phyloP scores from a whole-genome alignment of 257 asterid genomes.

The Haberlea rhodopensis region DNA sequence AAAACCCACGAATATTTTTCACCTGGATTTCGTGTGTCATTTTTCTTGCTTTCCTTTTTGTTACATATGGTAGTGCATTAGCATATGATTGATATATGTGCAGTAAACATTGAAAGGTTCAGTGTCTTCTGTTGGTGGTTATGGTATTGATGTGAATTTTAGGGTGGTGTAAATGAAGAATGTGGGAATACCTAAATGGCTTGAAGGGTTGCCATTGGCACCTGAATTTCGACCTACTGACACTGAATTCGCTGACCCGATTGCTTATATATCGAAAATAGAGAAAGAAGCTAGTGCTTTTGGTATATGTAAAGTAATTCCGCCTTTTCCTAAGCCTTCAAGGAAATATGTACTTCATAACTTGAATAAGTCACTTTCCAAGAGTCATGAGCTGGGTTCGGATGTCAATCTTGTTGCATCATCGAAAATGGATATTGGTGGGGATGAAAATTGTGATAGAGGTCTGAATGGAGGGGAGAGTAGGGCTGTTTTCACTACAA shows the following conservation, averaged over 20 bases:
- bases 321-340: constrained; percentile 90
- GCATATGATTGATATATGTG: constrained; percentile 22
- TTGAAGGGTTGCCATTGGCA: constrained; percentile 80
- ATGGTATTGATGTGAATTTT: constrained; percentile 34
- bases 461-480: constrained; percentile 32
- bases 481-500: constrained; percentile 82
- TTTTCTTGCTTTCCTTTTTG: constrained; percentile 17
- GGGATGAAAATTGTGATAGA: constrained; percentile 34
- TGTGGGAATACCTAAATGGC: constrained; percentile 84
- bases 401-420: constrained; percentile 40
- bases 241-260: constrained; percentile 96
- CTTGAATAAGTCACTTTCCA: constrained; percentile 79
- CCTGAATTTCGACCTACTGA: constrained; percentile 97
- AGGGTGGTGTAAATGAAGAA: constrained; percentile 55
- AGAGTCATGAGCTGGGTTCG: constrained; percentile 72
- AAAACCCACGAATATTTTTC: constrained; percentile 11
- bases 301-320: constrained; percentile 96
- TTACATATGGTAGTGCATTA: constrained; percentile 27
- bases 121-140: constrained; percentile 23
- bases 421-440: constrained; percentile 30
- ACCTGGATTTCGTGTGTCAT: constrained; percentile 7
- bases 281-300: constrained; percentile 94
- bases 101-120: constrained; percentile 19
- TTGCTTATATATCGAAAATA: constrained; percentile 92
- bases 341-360: constrained; percentile 74